Conservation (phyloP, 2,329 filamentous ascomycete genomes). For the Alternaria novae-zelandiae region DNA sequence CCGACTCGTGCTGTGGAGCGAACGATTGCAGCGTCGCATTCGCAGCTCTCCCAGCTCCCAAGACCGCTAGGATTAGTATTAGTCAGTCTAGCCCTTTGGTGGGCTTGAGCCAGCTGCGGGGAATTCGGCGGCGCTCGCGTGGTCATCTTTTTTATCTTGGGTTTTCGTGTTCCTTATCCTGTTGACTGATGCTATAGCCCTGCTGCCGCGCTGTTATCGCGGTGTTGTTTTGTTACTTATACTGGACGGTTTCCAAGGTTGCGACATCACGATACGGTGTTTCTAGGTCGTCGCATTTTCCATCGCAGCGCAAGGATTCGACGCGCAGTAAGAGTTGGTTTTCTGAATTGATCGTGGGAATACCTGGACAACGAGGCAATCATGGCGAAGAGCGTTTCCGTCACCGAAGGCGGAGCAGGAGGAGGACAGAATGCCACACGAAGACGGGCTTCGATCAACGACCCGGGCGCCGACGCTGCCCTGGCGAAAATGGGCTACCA, state of each 20-base stretch:
- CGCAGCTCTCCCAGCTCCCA: neutral
- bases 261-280: neutral
- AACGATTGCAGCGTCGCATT: slow-evolving; percentile 11
- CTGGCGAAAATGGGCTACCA: slow-evolving; percentile 72
- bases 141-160: neutral
- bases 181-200: neutral
- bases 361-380: neutral
- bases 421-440: slow-evolving; percentile 6
- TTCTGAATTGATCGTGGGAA: neutral
- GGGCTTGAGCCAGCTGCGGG: slow-evolving; percentile 6
- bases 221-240: neutral
- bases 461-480: slow-evolving; percentile 63
- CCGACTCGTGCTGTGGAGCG: slow-evolving; percentile 5
- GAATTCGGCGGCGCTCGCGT: neutral
- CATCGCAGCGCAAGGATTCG: neutral
- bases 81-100: slow-evolving; percentile 5
- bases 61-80: neutral
- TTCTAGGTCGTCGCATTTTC: neutral
- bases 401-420: slow-evolving; percentile 23
- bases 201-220: neutral
- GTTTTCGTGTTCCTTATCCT: neutral
- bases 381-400: slow-evolving; percentile 27
- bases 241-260: neutral
- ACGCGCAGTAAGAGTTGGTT: neutral
- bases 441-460: slow-evolving; percentile 23